phyloP scores from a whole-genome alignment of 2,329 filamentous ascomycete genomes.

The Beauveria scarabaeidicola region DNA sequence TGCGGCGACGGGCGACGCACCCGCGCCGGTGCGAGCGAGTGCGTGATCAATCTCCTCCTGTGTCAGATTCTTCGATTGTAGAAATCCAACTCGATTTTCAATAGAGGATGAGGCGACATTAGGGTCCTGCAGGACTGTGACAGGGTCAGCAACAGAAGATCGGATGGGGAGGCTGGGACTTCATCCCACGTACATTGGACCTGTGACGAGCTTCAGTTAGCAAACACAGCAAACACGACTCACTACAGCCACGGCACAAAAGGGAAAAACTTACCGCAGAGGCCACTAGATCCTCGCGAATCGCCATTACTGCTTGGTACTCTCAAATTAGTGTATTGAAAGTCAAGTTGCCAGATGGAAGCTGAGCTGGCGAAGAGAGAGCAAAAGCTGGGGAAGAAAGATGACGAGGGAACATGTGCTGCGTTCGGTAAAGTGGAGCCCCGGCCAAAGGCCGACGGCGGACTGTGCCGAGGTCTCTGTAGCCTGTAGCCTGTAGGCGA shows the following conservation, averaged over 20 bases:
- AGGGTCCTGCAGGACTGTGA: constrained; percentile 81
- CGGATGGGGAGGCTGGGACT: background rate
- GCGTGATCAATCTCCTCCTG: constrained; percentile 89
- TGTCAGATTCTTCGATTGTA: constrained; percentile 94
- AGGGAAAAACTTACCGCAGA: constrained; percentile 55
- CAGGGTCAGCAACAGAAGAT: constrained; percentile 15
- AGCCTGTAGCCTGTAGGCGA: no score
- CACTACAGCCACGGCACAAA: background rate
- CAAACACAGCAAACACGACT: constrained; percentile 2
- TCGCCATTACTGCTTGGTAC: constrained; percentile 50
- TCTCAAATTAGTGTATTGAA: background rate
- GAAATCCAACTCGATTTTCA: constrained; percentile 85
- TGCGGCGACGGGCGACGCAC: constrained; percentile 36
- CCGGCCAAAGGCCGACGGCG: constrained; percentile 18
- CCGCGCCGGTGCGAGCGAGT: constrained; percentile 64
- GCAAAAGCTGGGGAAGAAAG: constrained; percentile 11
- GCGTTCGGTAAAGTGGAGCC: constrained; percentile 19
- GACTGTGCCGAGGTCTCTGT: constrained; percentile 21
- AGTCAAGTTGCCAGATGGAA: background rate
- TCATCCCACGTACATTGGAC: constrained; percentile 32
- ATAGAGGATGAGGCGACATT: constrained; percentile 83
- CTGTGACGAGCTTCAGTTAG: constrained; percentile 18
- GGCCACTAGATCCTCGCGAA: constrained; percentile 85
- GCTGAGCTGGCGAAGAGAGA: constrained; percentile 6
- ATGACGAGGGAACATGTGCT: constrained; percentile 22